These are phyloP conservation scores for Austroboletus rostrupii DNA, from an alignment of 1,284 basidiomycete genomes.

Conservation along the genomic window DNA sequence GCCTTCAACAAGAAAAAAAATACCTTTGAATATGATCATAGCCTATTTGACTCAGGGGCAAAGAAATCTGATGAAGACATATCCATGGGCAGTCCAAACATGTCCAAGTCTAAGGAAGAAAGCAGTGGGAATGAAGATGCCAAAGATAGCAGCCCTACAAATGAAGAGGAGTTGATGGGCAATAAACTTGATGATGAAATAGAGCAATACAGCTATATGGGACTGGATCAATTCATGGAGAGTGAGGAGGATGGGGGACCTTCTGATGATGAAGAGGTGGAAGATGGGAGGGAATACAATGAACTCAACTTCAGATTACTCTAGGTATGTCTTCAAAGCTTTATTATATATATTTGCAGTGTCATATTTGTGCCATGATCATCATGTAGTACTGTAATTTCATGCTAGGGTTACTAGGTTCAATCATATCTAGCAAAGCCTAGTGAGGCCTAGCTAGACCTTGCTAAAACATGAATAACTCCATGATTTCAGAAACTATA, in stretches of 20 bases:
- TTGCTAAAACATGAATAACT: too few relatives aligned
- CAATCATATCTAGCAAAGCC: too few relatives aligned
- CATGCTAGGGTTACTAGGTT: too few relatives aligned
- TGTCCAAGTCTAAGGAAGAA: neutral
- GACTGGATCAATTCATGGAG: conserved; percentile 3
- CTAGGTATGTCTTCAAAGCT: too few relatives aligned
- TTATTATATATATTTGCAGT: too few relatives aligned
- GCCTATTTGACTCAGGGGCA: neutral
- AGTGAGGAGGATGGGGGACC: neutral
- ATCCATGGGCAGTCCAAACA: neutral
- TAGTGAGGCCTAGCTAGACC: too few relatives aligned
- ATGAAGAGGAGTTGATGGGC: neutral
- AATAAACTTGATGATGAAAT: conserved; percentile 6
- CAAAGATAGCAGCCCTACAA: neutral
- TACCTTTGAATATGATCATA: too few relatives aligned
- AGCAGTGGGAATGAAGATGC: neutral
- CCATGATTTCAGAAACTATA: too few relatives aligned
- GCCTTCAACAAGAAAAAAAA: neutral
- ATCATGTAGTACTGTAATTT: too few relatives aligned
- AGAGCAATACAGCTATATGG: conserved; percentile 3
- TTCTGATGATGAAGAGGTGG: neutral
- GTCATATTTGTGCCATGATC: too few relatives aligned
- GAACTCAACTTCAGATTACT: too few relatives aligned
- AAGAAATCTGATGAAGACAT: neutral
- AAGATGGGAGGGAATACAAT: too few relatives aligned